Evolutionary conservation across 345 rosid genomes (phyloP).

Genomic region (Lepidium didymum): DNA sequence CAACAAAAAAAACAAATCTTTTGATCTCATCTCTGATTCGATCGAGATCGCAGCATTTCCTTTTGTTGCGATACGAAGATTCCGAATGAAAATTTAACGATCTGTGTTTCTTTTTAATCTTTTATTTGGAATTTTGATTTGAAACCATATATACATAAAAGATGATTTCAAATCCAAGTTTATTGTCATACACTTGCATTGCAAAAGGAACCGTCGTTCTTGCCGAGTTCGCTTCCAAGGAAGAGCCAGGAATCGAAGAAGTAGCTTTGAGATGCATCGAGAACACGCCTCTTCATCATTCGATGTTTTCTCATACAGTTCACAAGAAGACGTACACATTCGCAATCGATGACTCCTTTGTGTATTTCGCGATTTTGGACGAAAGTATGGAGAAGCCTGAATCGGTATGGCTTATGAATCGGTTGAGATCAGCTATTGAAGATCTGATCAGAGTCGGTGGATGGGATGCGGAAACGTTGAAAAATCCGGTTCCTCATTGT

Average conservation of each 20-base stretch:
- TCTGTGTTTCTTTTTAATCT: background rate
- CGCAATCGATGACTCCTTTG: slow-evolving; percentile 49
- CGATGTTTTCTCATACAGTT: slow-evolving; percentile 63
- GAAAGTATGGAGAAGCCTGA: slow-evolving; percentile 41
- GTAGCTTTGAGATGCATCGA: slow-evolving; percentile 56
- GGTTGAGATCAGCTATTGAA: slow-evolving; percentile 41
- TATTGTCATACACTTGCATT: slow-evolving; percentile 55
- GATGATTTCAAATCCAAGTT: slow-evolving; percentile 61
- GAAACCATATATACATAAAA: background rate
- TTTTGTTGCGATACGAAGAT: background rate
- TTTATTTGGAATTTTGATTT: background rate
- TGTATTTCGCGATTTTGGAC: slow-evolving; percentile 52
- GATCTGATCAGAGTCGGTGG: slow-evolving; percentile 33
- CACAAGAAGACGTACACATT: slow-evolving; percentile 47
- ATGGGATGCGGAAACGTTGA: slow-evolving; percentile 17
- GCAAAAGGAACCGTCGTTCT: slow-evolving; percentile 55
- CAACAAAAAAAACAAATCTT: background rate
- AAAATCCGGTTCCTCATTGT: slow-evolving; percentile 30
- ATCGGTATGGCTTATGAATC: slow-evolving; percentile 46
- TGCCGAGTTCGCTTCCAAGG: slow-evolving; percentile 47
- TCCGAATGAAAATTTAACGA: slow-evolving; percentile 19
- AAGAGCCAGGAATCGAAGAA: slow-evolving; percentile 48
- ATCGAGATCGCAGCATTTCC: slow-evolving; percentile 14
- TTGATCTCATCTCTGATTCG: background rate
- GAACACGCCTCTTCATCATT: slow-evolving; percentile 63